Evolutionary conservation across 2,329 filamentous ascomycete species (phyloP).

Genomic region (Pseudomassariella vexata): DNA sequence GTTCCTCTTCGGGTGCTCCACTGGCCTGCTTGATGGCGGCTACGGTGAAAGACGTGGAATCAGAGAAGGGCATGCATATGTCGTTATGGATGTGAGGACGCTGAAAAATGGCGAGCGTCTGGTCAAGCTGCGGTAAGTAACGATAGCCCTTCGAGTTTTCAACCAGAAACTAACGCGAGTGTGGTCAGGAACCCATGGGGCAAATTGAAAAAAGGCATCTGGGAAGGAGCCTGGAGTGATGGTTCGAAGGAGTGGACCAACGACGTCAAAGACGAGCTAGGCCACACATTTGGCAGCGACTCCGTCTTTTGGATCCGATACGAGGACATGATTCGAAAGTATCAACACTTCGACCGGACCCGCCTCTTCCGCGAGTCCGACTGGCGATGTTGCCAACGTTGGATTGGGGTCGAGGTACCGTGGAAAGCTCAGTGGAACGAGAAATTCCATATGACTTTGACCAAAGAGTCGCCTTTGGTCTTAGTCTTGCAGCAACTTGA

Average conservation of each 20-base stretch:
- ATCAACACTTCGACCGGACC: slow-evolving; percentile 55
- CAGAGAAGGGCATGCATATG: slow-evolving; percentile 53
- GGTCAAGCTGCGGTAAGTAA: slow-evolving; percentile 42
- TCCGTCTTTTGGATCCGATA: slow-evolving; percentile 61
- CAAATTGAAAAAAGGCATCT: slow-evolving; percentile 49
- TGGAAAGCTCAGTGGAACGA: slow-evolving; percentile 58
- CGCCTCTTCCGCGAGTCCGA: slow-evolving; percentile 53
- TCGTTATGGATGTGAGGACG: slow-evolving; percentile 52
- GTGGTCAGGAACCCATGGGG: slow-evolving; percentile 51
- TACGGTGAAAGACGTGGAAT: slow-evolving; percentile 57
- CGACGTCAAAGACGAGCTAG: slow-evolving; percentile 50
- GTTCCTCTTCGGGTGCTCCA: slow-evolving; percentile 69
- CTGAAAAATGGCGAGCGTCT: slow-evolving; percentile 48
- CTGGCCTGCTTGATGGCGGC: slow-evolving; percentile 57
- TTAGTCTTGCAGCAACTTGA: slow-evolving; percentile 58
- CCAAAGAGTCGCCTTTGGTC: slow-evolving; percentile 50
- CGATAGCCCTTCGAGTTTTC: too few species aligned
- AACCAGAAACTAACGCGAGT: too few species aligned
- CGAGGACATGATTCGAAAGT: slow-evolving; percentile 57
- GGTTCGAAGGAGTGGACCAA: slow-evolving; percentile 57
- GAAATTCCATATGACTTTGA: slow-evolving; percentile 53
- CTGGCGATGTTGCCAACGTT: slow-evolving; percentile 54
- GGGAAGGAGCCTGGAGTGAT: slow-evolving; percentile 56
- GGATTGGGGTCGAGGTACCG: slow-evolving; percentile 56
- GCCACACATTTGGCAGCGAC: slow-evolving; percentile 55